Evolutionary conservation across 495 filamentous ascomycete genomes (phyloP).

Genomic region (Talaromyces thailandensis): DNA sequence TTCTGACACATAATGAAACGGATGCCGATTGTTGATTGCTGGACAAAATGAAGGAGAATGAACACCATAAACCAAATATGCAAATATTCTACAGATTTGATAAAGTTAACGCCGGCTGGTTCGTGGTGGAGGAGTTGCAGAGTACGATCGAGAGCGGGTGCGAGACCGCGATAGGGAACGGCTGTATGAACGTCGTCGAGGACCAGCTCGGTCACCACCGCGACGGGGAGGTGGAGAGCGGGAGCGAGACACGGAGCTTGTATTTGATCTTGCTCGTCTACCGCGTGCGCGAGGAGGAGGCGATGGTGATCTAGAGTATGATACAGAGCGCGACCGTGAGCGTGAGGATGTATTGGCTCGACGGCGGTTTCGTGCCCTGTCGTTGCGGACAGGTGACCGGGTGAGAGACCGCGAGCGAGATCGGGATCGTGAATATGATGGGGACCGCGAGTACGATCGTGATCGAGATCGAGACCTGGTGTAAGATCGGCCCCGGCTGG

Average conservation of each 20-base stretch:
- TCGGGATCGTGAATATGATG: constrained; percentile 3
- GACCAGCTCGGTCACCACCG: not conserved
- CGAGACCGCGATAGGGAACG: constrained; percentile 5
- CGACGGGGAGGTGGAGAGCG: not conserved
- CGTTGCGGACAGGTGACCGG: not conserved
- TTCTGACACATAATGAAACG: not conserved
- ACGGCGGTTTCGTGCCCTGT: not conserved
- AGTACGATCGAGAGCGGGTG: not conserved
- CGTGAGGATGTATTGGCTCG: constrained; percentile 11
- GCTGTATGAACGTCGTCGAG: constrained; percentile 2
- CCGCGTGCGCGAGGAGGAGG: not conserved
- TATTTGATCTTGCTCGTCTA: not conserved
- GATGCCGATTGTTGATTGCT: not conserved
- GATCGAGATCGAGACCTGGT: constrained; percentile 28
- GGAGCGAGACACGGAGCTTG: not conserved
- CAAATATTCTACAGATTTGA: not conserved
- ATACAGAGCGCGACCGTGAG: constrained; percentile 4
- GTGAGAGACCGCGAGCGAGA: not conserved
- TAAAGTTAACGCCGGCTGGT: not conserved
- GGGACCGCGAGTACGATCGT: constrained; percentile 7
- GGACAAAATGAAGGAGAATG: not conserved
- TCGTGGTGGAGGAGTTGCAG: constrained; percentile 1
- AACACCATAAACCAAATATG: not conserved
- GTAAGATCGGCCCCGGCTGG: constrained; percentile 25
- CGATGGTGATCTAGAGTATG: not conserved